Evolutionary conservation across 2,329 filamentous ascomycete species (phyloP), one percentile per base, ranked within the genome.

Genomic region (Cladosporium sp.): DNA sequence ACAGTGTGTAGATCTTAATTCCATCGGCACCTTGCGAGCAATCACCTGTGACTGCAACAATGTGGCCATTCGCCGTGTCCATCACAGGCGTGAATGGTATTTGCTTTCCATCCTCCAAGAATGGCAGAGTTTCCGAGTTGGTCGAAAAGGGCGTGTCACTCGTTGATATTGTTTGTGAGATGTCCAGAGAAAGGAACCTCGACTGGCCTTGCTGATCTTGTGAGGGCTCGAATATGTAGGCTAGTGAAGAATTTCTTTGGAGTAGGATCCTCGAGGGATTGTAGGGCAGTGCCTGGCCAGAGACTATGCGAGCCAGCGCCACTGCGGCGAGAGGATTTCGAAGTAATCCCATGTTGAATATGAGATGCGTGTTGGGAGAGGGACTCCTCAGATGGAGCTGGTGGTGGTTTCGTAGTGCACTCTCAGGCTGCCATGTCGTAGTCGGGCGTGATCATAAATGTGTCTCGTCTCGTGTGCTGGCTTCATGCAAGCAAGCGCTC

Each of bases 11-110:
- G 64, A 96, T 73, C 36, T 84, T 77, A 14, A 86, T 77, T 49
- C 79, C 83, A 43, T 77, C 79, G 4, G 79, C 80, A 2, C 83
- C 79, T 32, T 80, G 78, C 0, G 84, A 79, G 74, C 94, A 97
- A 68, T 89, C 83, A 2, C 94, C 93, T 0, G 89, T 83, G 64
- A 92, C 90, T 1, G 95, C 88, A 2, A 88, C 85, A 30, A 97
- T 84, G 13, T 88, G 86, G 18, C 91, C 92, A 72, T 86, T 83
- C 1, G 57, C 56, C 51, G 84, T 79, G 56, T 90, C 86, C 34
- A 93, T 82, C 0, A 88, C 82, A 0, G 92, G 87, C 7, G 88
- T 83, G 72, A 92, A 95, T 0, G 90, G 82, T 13, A 82, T 83
- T 5, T 79, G 80, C 43, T 78, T 78, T 32, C 80, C 76, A 34